Base-by-base conservation (phyloP, 164 flowering plant genomes). In the Annona cherimola region DNA sequence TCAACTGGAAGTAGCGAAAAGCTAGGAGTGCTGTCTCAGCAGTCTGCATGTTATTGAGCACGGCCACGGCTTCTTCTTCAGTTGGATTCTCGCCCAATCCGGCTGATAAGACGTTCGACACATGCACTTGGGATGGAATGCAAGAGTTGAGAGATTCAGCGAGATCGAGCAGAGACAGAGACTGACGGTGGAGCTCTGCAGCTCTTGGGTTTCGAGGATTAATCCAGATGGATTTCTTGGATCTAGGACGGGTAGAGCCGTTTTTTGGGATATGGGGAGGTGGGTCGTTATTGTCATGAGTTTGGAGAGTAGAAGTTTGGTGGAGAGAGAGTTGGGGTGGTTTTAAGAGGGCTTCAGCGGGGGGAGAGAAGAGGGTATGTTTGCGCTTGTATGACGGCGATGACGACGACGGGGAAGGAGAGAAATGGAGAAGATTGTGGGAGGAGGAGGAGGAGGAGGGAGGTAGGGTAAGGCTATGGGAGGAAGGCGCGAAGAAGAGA, bases 141-240 rank as follows among this genome's bases (percentile, higher is more conserved):
- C 91, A 90, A 0, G 85, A 77, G 75, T 87, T 79, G 77, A 92
- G 70, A 75, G 88, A 76, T 73, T 86, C 79, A 0, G 97, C 81
- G 0, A 86, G 4, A 63, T 82, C 83, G 2, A 80, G 62, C 20
- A 89, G 87, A 69, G 83, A 83, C 74, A 76, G 78, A 0, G 97
- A 89, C 19, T 73, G 75, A 42, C 79, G 70, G 39, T 81, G 82
- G 18, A 87, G 87, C 63, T 75, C 75, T 0, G 88, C 75, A 67
- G 96, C 94, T 78, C 84, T 77, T 71, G 93, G 87, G 77, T 91
- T 95, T 41, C 45, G 86, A 72, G 99, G 98, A 67, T 95, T 95
- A 76, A 95, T 90, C 98, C 98, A 92, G 73, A 87, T 42, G 78
- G 83, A 73, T 57, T 74, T 78, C 76, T 84, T 89, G 20, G 83